Conservation (phyloP, 768 basidiomycete genomes). For the Trichaptum fuscoviolaceum region DNA sequence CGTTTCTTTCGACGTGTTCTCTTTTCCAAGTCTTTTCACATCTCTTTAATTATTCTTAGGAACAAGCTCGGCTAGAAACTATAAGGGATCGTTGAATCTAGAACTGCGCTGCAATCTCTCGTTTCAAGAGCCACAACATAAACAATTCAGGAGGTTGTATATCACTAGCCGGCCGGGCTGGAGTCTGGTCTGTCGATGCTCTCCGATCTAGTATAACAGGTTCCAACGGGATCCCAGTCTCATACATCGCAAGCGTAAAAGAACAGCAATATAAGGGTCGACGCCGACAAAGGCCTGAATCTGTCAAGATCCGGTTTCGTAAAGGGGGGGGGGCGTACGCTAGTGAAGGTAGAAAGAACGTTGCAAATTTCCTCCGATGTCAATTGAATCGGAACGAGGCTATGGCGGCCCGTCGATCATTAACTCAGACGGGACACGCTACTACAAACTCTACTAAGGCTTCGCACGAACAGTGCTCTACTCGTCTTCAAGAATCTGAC, state of each 20-base stretch:
- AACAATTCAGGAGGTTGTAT: neutral
- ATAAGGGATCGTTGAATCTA: neutral
- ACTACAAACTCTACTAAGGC: neutral
- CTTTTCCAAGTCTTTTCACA: neutral
- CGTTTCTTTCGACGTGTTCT: neutral
- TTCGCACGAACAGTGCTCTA: neutral
- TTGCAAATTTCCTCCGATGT: neutral
- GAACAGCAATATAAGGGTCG: neutral
- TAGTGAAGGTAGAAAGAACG: neutral
- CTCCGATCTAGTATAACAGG: neutral
- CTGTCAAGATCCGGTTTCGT: neutral
- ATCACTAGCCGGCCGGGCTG: no score
- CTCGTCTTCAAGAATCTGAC: neutral
- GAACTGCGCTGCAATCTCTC: neutral
- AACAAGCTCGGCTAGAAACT: neutral
- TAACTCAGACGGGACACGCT: neutral
- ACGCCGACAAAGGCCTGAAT: neutral
- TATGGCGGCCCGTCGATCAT: neutral
- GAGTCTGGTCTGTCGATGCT: neutral
- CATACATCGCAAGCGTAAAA: neutral
- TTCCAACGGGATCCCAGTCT: neutral
- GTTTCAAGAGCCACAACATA: neutral
- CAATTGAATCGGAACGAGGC: neutral
- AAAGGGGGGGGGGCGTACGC: neutral
- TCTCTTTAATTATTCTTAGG: neutral